These are phyloP conservation scores for Talaromyces sp. DNA, from an alignment of 2,329 filamentous ascomycete genomes.

Conservation along the genomic window DNA sequence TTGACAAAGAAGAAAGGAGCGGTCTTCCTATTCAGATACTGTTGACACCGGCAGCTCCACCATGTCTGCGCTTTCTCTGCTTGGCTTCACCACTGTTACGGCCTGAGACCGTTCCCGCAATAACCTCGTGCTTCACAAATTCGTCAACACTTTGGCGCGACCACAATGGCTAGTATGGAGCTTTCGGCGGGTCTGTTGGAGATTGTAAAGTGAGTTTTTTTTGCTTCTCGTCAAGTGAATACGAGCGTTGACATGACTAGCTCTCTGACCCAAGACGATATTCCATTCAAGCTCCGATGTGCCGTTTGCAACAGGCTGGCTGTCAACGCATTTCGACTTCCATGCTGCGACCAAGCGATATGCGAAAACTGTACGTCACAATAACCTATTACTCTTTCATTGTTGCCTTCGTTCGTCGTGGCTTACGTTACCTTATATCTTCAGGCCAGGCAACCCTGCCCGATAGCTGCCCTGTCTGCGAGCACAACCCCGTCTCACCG, in stretches of 20 bases:
- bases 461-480: constrained; percentile 83
- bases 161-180: constrained; percentile 34
- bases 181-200: constrained; percentile 38
- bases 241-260: constrained; percentile 39
- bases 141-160: neutral
- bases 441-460: constrained; percentile 70
- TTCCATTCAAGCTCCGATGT: constrained; percentile 94
- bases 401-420: neutral
- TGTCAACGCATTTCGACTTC: constrained; percentile 82
- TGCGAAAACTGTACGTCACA: constrained; percentile 77
- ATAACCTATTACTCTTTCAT: neutral
- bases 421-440: neutral
- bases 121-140: constrained; percentile 3
- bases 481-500: constrained; percentile 79
- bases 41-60: constrained; percentile 10
- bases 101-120: constrained; percentile 12
- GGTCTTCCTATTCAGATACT: neutral
- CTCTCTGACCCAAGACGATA: constrained; percentile 72
- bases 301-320: constrained; percentile 88
- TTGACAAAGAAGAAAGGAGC: neutral
- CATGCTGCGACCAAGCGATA: constrained; percentile 92
- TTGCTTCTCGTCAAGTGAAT: neutral
- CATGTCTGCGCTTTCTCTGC: constrained; percentile 17
- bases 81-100: constrained; percentile 4
- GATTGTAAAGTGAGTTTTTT: constrained; percentile 34